Conservation (phyloP, 192 early-diverging fungal genomes). For the Funneliformis geosporum region DNA sequence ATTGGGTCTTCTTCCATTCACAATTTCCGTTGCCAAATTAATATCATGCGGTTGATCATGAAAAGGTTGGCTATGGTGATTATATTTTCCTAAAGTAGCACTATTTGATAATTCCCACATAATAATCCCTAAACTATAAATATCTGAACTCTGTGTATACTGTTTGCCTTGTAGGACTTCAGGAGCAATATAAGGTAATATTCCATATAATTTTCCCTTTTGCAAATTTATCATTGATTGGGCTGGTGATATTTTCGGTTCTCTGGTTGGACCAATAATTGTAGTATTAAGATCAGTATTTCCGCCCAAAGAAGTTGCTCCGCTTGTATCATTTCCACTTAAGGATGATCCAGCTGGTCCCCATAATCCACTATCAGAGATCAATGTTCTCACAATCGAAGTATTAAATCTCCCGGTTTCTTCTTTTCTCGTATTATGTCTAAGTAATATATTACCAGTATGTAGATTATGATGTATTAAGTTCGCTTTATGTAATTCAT, state of each 20-base stretch:
- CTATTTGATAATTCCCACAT: constrained; percentile 9
- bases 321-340: no score
- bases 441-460: neutral
- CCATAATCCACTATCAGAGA: neutral
- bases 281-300: neutral
- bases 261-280: no score
- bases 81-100: neutral
- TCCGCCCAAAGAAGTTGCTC: neutral
- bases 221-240: neutral
- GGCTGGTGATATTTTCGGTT: no score
- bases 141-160: neutral
- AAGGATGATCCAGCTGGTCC: neutral
- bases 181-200: constrained; percentile 12
- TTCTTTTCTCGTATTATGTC: neutral
- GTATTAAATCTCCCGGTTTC: neutral
- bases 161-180: neutral
- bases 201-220: neutral
- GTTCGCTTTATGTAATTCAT: neutral
- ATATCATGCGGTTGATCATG: neutral
- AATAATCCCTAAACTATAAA: constrained; percentile 6
- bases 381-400: neutral
- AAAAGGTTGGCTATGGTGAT: neutral
- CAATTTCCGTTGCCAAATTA: neutral
- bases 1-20: neutral
- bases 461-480: constrained; percentile 6